Evolutionary conservation across 106 monocot species (phyloP), one percentile per base, ranked within the genome.

Genomic region (Cymbidium sinense): DNA sequence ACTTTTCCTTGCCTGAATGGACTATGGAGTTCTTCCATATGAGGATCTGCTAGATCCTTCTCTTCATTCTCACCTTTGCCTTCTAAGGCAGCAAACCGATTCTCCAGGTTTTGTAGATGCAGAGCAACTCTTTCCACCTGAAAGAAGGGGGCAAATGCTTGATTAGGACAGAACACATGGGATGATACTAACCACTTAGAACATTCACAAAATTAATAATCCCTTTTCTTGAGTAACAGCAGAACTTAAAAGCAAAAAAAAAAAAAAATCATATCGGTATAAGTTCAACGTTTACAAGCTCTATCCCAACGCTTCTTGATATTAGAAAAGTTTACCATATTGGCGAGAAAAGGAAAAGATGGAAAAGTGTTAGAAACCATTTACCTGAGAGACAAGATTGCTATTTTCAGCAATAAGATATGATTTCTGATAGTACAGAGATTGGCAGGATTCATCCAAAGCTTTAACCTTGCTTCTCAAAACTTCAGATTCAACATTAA

Each of bases 341-440:
- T 65, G 7, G 64, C 12, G 29, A n/a, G n/a, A n/a, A n/a, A n/a
- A n/a, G n/a, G n/a, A n/a, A n/a, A n/a, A n/a, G n/a, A n/a, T n/a
- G n/a, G n/a, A 30, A 23, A 30, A 8, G 7, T 29, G 29, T 65
- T 65, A n/a, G 64, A 5, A 15, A 41, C 61, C 33, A 36, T 28
- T 73, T 86, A 86, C 83, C 81, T 83, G 78, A 33, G 78, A 81
- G 17, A 81, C 43, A 64, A 83, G 78, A 75, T 64, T 7, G 81
- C 15, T 70, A 19, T 76, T 87, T 52, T 87, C 83, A 58, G 83
- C n/a, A 64, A 81, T 67, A 78, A 78, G 83, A 34, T 11, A 54
- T 7, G 75, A 55, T 33, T 81, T 85, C 76, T 88, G 76, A 78
- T 70, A 65, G 43, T 70, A 44, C 50, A 83, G 67, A 75, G 75